phyloP scores from a whole-genome alignment of 352 stramenopile species.

The Phytophthora hibernalis region DNA sequence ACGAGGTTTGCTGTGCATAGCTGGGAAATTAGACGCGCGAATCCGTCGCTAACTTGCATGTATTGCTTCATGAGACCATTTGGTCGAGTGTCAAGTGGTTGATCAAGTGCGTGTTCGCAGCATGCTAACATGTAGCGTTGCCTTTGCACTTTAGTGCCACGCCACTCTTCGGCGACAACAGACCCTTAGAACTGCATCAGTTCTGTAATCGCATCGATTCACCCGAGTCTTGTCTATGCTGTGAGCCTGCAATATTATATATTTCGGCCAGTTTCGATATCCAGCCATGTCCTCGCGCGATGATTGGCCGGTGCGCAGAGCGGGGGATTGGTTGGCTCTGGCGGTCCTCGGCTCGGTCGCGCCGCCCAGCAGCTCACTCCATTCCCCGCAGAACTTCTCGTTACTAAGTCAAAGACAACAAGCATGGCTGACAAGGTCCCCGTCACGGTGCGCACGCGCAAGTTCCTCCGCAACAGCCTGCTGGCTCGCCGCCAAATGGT shows the following conservation, averaged over 20 bases:
- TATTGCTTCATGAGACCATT: constrained; percentile 1
- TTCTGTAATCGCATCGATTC: neutral
- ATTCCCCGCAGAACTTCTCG: constrained; percentile 79
- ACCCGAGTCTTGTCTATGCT: no score
- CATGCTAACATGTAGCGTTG: neutral
- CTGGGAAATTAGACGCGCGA: constrained; percentile 32
- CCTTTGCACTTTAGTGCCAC: constrained; percentile 14
- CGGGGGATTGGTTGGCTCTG: constrained; percentile 84
- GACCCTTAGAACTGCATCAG: constrained; percentile 1
- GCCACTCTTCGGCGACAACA: constrained; percentile 2
- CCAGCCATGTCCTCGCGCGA: neutral
- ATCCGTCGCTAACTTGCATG: constrained; percentile 21
- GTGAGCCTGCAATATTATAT: constrained; percentile 4
- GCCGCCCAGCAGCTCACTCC: constrained; percentile 38
- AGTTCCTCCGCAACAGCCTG: constrained; percentile 99
- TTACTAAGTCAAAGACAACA: constrained; percentile 66
- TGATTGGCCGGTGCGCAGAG: constrained; percentile 56
- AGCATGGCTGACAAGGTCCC: constrained; percentile 93
- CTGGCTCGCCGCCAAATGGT: constrained; percentile 98
- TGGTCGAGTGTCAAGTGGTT: no score
- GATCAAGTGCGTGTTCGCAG: neutral
- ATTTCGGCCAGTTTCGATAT: neutral
- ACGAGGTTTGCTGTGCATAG: constrained; percentile 22
- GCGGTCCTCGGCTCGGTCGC: constrained; percentile 31
- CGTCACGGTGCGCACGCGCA: constrained; percentile 98